Percentiles rank a stretch among this genome's conserved stretches.
Evolutionary conservation across 1,284 basidiomycete genomes (phyloP).

Genomic region (Sporisorium sorghi): DNA sequence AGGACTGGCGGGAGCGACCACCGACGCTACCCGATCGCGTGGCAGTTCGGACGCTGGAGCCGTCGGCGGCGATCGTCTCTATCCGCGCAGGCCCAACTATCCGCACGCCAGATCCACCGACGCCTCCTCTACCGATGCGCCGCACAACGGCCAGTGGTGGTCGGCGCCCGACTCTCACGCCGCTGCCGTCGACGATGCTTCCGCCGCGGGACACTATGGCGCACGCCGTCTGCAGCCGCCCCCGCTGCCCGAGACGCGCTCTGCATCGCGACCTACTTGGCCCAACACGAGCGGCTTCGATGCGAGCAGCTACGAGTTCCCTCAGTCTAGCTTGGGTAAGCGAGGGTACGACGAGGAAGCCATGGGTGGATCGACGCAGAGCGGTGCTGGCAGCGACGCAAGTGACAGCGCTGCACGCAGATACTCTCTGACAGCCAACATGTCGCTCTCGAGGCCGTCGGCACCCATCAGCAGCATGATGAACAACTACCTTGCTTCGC

Average conservation of each 20-base stretch:
- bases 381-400: slow-evolving; percentile 13
- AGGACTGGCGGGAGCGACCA: slow-evolving; percentile 29
- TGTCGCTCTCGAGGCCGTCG: slow-evolving; percentile 43
- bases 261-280: slow-evolving; percentile 26
- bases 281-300: slow-evolving; percentile 40
- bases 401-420: slow-evolving; percentile 29
- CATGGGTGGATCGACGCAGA: slow-evolving; percentile 8
- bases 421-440: slow-evolving; percentile 45
- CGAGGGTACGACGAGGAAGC: slow-evolving; percentile 46
- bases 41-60: slow-evolving; percentile 17
- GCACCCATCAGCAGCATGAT: slow-evolving; percentile 45
- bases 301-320: slow-evolving; percentile 45
- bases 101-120: slow-evolving; percentile 24
- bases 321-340: slow-evolving; percentile 42
- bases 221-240: slow-evolving; percentile 40
- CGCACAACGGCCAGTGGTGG: slow-evolving; percentile 36
- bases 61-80: slow-evolving; percentile 18
- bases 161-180: slow-evolving; percentile 15
- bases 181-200: slow-evolving; percentile 20
- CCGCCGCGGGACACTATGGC: slow-evolving; percentile 34
- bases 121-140: slow-evolving; percentile 14
- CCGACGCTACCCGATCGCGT: slow-evolving; percentile 26
- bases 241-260: slow-evolving; percentile 46
- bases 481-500: slow-evolving; percentile 42
- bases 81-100: slow-evolving; percentile 34